Evolutionary conservation across 148 eudicot species (phyloP).

Genomic region (Rhododendron vialii): DNA sequence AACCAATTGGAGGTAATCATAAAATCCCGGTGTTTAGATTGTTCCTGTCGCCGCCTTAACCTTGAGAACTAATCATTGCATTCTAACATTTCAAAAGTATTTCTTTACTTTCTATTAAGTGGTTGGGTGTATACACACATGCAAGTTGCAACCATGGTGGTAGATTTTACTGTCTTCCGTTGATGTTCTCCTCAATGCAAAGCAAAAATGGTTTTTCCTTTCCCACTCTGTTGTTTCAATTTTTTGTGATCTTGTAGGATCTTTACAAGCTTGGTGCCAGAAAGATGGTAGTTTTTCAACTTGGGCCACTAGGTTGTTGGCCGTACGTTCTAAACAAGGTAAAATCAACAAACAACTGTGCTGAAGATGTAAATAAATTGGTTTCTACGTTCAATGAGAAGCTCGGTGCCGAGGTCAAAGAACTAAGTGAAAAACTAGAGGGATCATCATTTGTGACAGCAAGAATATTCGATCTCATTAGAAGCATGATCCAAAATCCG

Average conservation of each 20-base stretch:
- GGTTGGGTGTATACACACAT: too few species aligned
- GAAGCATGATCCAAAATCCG: constrained; percentile 3
- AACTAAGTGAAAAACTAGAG: neutral
- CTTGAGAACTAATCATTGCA: too few species aligned
- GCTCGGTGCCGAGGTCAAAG: neutral
- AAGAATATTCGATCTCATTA: neutral
- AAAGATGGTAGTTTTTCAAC: constrained; percentile 6
- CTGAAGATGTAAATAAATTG: neutral
- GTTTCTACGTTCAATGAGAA: too few species aligned
- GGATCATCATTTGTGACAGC: neutral
- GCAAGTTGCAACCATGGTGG: too few species aligned
- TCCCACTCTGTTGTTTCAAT: too few species aligned
- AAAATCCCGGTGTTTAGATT: too few species aligned
- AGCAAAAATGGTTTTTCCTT: too few species aligned
- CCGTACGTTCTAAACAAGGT: neutral
- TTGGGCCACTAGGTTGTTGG: constrained; percentile 12
- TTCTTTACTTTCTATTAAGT: too few species aligned
- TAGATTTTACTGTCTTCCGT: too few species aligned
- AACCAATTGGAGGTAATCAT: neutral
- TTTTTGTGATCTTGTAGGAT: neutral
- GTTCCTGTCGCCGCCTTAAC: too few species aligned
- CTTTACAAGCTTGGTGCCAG: constrained; percentile 1
- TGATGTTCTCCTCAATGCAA: too few species aligned
- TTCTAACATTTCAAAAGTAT: too few species aligned
- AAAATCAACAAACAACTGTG: constrained; percentile 11